Base-by-base conservation (phyloP, 2,329 filamentous ascomycete species). In the Albophoma yamanashiensis region DNA sequence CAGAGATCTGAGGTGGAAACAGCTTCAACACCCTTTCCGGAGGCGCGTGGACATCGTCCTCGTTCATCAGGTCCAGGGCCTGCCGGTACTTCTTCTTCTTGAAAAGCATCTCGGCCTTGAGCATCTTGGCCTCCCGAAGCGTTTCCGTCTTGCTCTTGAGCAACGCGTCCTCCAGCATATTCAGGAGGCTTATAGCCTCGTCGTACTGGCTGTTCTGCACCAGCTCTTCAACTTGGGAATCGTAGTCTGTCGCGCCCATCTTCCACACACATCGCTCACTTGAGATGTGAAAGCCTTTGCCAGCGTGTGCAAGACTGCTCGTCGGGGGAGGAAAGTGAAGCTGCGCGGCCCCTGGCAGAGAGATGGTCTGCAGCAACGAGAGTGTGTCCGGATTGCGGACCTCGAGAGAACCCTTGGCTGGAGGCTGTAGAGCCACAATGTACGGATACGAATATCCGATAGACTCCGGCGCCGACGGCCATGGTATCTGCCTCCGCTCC, bases 371-470 rank as follows among this genome's bases (percentile, higher is more conserved):
- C 22, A 99, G 78, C 20, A 97, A 76, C n/a, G 87, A 94, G 55
- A 97, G 76, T 0, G 93, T 97, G 61, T 94, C 89, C 0, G 94
- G 93, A 68, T 97, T 99, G 47, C 94, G 84, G 43, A 99, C 88
- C 74, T 99, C 94, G 14, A 99, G 77, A 0, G 84, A 85, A 3
- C 93, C 92, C 73, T 94, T 96, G 1, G 89, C 82, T 0, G 91
- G 86, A 9, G 91, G 80, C 69, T 96, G 92, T 17, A 99, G 78
- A 12, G 92, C 90, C 56, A 99, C 79, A 59, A 99, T 87, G 70
- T 97, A 99, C 0, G 94, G 94, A 71, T 99, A 99, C 27, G 92
- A 97, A 73, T 97, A 99, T 27, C 93, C 94, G 61, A 99, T 87
- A 60, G 88, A 88, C 67, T 97, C 92, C 1, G 94, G 95, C 1